Base-by-base conservation (phyloP, 164 flowering plant genomes). In the Stephania japonica region DNA sequence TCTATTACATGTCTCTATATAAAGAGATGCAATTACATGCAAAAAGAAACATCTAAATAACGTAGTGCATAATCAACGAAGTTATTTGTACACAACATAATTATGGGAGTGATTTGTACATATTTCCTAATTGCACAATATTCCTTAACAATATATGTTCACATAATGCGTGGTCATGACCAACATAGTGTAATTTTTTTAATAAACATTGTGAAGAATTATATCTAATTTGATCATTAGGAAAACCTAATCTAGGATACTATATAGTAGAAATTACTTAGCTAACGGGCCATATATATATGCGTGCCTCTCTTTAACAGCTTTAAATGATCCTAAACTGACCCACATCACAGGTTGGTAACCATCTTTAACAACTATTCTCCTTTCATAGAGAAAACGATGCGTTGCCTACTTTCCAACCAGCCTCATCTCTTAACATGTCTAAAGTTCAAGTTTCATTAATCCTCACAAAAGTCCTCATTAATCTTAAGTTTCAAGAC, bases 271-370 rank as follows among this genome's bases (percentile, higher is more conserved):
- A n/a, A n/a, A n/a, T 61, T 18, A 61, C 66, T 63, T 63, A 63
- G 66, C 23, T 24, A 9, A 63, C 27, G 25, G 27, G 26, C 66
- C 66, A 21, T 63, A 23, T 21, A 47, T 2, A 32, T 32, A 32
- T 32, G 4, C 38, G 38, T 47, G 13, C 7, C 50, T 13, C 50
- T n/a, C 6, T 62, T 62, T 63, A 21, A 24, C 66, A 63, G 25
- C 66, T 61, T 61, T 61, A 19, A 18, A 9, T 61, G 25, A 61
- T 24, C 25, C 66, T 63, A 63, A 21, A 21, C n/a, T 23, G 69
- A 67, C 42, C 69, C 50, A 68, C 11, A 43, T 16, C 19, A 27
- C 38, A 68, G 70, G 70, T 42, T 43, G 53, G 70, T 42, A 68
- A 68, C 70, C 27, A 23, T 23, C 27, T 43, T 19, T 43, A 42